Evolutionary conservation across 305 asterid species (phyloP), one percentile per base, ranked within the genome.

Genomic region (Andrographis paniculata): DNA sequence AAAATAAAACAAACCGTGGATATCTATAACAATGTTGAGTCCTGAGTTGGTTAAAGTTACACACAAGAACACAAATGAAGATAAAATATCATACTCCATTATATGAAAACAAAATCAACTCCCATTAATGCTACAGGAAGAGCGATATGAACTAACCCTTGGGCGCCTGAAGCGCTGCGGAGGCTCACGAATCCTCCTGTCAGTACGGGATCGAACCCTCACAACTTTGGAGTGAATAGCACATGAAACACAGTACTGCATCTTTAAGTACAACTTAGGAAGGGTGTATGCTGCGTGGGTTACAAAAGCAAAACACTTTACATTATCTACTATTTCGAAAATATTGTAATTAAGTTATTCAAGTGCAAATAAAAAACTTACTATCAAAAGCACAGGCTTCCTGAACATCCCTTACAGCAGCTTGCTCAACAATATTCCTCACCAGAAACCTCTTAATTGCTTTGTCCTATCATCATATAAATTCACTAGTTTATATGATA

Each of bases 161-260:
- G 95, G 97, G 71, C 95, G 92, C 16, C 84, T 81, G 86, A 78
- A 84, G 28, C 94, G 85, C 84, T 76, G 83, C 17, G 97, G 97
- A 0, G 97, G 97, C 60, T 87, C 97, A 53, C 95, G 94, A 44
- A 57, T 72, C 65, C 87, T 84, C 85, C 97, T 78, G 15, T 84
- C 78, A 41, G 76, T 68, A 0, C 73, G 70, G 2, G 97, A 87
- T 0, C 95, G 81, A n/a, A 87, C 97, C 70, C 97, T 74, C 35
- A 87, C 97, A 8, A 87, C 95, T 57, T 84, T 87, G 19, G 94
- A 84, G 76, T 87, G 97, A 52, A 87, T 87, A 11, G 95, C 97
- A 42, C 97, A 87, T 0, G 95, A 80, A 3, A 87, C 95, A n/a
- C n/a, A n/a, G n/a, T n/a, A n/a, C n/a, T n/a, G n/a, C n/a, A n/a